Conservation (phyloP, 2,329 filamentous ascomycete genomes). For the Aspergillus nomiae region DNA sequence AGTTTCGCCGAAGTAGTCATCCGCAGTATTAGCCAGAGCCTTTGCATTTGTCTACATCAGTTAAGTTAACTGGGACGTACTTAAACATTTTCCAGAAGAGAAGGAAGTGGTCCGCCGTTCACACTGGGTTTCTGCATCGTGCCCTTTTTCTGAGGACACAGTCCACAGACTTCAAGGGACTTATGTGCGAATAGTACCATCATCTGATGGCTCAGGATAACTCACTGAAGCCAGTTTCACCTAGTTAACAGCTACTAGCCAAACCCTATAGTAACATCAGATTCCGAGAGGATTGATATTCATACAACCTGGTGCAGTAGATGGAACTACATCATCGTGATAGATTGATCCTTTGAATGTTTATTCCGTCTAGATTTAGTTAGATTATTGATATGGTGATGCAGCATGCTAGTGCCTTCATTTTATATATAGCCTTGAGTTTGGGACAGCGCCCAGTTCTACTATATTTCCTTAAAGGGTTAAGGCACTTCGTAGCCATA, state of each 20-base stretch:
- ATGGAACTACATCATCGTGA: neutral
- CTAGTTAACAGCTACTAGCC: neutral
- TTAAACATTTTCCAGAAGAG: neutral
- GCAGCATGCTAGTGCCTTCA: neutral
- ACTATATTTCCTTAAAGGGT: slow-evolving; percentile 11
- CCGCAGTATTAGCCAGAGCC: neutral
- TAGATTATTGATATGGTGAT: neutral
- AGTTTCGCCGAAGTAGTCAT: neutral
- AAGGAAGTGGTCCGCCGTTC: neutral
- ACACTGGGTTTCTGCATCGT: neutral
- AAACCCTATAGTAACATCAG: neutral
- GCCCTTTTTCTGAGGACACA: neutral
- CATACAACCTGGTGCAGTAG: neutral
- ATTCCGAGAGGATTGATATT: neutral
- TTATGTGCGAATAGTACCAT: neutral
- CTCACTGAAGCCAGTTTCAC: neutral
- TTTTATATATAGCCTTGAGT: neutral
- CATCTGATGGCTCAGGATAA: neutral
- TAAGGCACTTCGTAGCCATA: neutral
- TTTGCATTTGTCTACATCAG: neutral
- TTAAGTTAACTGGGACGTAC: neutral
- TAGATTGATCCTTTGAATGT: neutral
- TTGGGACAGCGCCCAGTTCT: neutral
- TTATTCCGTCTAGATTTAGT: neutral
- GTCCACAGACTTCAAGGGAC: neutral